Conservation (phyloP, 345 rosid genomes). For the Turnera subulata region DNA sequence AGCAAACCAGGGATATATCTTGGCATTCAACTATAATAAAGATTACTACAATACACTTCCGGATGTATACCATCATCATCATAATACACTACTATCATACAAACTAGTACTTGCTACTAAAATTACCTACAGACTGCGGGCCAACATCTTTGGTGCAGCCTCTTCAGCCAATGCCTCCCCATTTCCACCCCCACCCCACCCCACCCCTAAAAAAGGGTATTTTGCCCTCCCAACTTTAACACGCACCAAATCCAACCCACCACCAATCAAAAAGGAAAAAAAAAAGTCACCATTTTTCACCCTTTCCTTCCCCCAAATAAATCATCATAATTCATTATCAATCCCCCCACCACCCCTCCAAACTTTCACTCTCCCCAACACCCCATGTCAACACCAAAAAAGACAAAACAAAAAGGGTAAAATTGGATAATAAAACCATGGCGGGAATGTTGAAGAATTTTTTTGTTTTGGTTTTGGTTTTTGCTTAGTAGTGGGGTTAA, state of each 20-base stretch:
- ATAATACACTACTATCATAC: not conserved
- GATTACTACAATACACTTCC: constrained; percentile 1
- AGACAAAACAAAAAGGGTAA: not conserved
- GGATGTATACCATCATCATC: constrained; percentile 2
- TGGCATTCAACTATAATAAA: not conserved
- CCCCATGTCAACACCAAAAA: constrained; percentile 3
- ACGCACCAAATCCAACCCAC: constrained; percentile 6
- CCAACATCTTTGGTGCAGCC: constrained; percentile 35
- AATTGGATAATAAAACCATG: constrained; percentile 4
- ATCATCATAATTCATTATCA: not conserved
- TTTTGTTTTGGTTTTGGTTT: not conserved
- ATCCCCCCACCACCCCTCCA: not conserved
- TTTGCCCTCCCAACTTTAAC: not conserved
- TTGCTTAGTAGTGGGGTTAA: too few relatives aligned
- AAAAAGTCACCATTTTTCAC: constrained; percentile 1
- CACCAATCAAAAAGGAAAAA: not conserved
- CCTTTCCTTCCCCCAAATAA: not conserved
- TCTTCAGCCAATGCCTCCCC: constrained; percentile 34
- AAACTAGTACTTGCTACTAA: not conserved
- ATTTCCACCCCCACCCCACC: not conserved
- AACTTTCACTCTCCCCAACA: constrained; percentile 13
- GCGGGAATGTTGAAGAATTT: constrained; percentile 15
- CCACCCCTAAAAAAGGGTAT: constrained; percentile 2
- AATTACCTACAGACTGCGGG: constrained; percentile 37
- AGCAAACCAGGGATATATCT: not conserved